Base-by-base conservation (phyloP, 169 alveolate genomes). In the Babesia ovis region DNA sequence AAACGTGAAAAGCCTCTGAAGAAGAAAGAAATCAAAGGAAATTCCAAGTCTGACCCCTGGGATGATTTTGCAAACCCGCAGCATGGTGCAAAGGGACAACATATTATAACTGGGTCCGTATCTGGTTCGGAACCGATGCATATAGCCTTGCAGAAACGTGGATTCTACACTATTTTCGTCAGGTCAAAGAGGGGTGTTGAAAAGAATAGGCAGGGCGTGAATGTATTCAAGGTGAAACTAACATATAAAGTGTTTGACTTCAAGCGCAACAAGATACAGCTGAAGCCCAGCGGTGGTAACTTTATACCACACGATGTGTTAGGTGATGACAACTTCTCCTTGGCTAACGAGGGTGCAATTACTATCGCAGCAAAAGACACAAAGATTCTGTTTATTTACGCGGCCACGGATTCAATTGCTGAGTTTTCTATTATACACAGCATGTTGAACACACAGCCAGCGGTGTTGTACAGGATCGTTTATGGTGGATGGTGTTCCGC, bases 141-240 rank as follows among this genome's bases (percentile, higher is more conserved):
- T 32, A 37, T 79, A 20, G 37, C 74, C 12, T 37, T 79, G 62
- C 48, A 31, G 12, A 68, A 66, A 29, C 69, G 73, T 46, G 87
- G 87, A 29, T 79, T 79, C 69, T 79, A 79, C 72, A 79, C 87
- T 18, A 11, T 79, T 8, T 79, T 79, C 69, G 22, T 69, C 34
- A 45, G 71, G 25, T 68, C 29, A 31, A 20, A 67, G 45, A 79
- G 50, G 50, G 59, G 54, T 35, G 67, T 54, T 16, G 73, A 69
- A 16, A 75, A 43, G 48, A 32, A 53, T 32, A 68, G 55, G 39
- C 50, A 55, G 27, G 83, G 72, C 41, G 25, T 69, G 22, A 39
- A 55, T 42, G 41, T 50, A 35, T 68, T 48, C 57, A 69, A 67
- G 42, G 39, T 71, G 14, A 61, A 66, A 58, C n/a, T 79, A 53